phyloP scores from a whole-genome alignment of 2,329 filamentous ascomycete species.

The Nothopassalora personata region DNA sequence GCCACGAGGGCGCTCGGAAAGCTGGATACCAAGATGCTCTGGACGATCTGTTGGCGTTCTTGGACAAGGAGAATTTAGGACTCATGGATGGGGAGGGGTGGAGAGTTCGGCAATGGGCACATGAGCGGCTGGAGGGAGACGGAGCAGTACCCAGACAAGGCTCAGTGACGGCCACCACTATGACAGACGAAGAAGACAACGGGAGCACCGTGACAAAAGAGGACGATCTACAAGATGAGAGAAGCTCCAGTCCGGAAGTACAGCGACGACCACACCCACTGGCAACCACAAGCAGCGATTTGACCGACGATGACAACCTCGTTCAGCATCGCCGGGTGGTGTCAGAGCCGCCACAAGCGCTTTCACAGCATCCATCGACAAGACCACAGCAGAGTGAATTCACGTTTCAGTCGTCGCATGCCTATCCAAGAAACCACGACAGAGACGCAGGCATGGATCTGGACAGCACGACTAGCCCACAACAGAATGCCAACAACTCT shows the following conservation, averaged over 20 bases:
- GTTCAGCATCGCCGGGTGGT: slow-evolving; percentile 18
- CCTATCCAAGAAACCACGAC: slow-evolving; percentile 49
- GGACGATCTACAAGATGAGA: slow-evolving; percentile 51
- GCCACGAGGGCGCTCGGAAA: slow-evolving; percentile 66
- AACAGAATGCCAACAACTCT: slow-evolving; percentile 42
- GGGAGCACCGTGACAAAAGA: slow-evolving; percentile 20
- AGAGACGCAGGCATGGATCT: slow-evolving; percentile 56
- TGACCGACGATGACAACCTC: slow-evolving; percentile 17
- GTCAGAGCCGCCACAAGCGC: slow-evolving; percentile 22
- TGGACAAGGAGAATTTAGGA: slow-evolving; percentile 77
- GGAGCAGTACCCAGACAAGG: slow-evolving; percentile 23
- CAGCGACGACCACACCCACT: slow-evolving; percentile 22
- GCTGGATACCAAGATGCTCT: slow-evolving; percentile 93
- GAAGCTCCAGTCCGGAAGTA: slow-evolving; percentile 34
- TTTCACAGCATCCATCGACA: slow-evolving; percentile 10
- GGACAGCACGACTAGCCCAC: slow-evolving; percentile 17
- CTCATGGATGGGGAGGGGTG: slow-evolving; percentile 72
- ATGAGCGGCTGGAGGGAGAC: slow-evolving; percentile 62
- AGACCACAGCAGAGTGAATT: slow-evolving; percentile 52
- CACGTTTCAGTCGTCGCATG: slow-evolving; percentile 62
- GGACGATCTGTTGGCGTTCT: slow-evolving; percentile 77
- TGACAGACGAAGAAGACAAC: slow-evolving; percentile 65
- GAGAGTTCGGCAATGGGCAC: slow-evolving; percentile 61
- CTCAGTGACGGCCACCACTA: slow-evolving; percentile 37
- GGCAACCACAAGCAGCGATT: slow-evolving; percentile 18